Conservation (phyloP, 2,329 filamentous ascomycete genomes). For the Neonectria ditissima region DNA sequence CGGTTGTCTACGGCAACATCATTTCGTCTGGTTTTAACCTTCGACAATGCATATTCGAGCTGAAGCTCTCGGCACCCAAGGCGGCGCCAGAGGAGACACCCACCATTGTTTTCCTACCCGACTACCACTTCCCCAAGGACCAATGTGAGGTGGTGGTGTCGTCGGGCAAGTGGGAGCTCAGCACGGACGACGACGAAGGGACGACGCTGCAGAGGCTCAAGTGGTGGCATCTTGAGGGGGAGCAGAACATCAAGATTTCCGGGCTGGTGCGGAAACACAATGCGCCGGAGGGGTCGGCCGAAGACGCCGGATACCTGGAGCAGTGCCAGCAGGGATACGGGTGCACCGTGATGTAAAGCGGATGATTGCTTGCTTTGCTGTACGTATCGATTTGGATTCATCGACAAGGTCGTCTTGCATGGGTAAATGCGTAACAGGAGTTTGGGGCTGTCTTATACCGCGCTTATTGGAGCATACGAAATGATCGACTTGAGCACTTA, state of each 20-base stretch:
- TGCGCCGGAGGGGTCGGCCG: constrained; percentile 67
- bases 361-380: constrained; percentile 2
- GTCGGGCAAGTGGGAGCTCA: constrained; percentile 91
- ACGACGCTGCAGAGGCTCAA: constrained; percentile 79
- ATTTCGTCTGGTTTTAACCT: constrained; percentile 84
- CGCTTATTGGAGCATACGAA: background rate
- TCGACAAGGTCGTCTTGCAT: constrained; percentile 13
- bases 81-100: constrained; percentile 72
- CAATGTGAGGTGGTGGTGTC: constrained; percentile 79
- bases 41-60: constrained; percentile 78
- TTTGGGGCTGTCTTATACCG: constrained; percentile 15
- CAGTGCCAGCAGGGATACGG: constrained; percentile 67
- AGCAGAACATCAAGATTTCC: constrained; percentile 81
- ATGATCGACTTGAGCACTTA: background rate
- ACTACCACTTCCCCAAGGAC: constrained; percentile 89
- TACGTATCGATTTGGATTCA: constrained; percentile 5
- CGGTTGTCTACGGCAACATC: constrained; percentile 78
- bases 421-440: constrained; percentile 13
- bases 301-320: constrained; percentile 84
- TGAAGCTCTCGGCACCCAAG: constrained; percentile 73
- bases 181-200: constrained; percentile 75
- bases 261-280: constrained; percentile 77
- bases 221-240: constrained; percentile 94
- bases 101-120: constrained; percentile 87
- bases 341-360: constrained; percentile 64